Evolutionary conservation across 768 basidiomycete genomes (phyloP).

Genomic region (Lactarius vividus): DNA sequence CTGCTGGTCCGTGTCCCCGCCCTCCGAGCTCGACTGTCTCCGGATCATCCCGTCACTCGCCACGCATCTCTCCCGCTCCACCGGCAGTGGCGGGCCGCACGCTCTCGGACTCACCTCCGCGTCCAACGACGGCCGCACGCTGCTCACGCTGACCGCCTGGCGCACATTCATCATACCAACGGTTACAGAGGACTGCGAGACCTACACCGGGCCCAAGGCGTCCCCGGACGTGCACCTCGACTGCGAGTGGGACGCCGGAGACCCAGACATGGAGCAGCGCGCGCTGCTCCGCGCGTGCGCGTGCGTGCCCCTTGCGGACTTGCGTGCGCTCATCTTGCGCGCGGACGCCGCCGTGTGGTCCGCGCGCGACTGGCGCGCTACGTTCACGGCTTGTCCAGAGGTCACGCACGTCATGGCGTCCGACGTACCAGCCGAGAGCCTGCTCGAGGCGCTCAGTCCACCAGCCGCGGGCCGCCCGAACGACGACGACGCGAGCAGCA

Average conservation of each 20-base stretch:
- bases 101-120: conserved; percentile 15
- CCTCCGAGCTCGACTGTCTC: conserved; percentile 21
- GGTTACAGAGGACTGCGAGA: conserved; percentile 13
- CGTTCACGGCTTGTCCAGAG: conserved; percentile 9
- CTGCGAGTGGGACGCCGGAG: conserved; percentile 22
- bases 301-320: conserved; percentile 9
- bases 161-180: conserved; percentile 11
- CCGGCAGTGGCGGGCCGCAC: background rate
- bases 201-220: conserved; percentile 7
- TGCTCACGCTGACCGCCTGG: conserved; percentile 14
- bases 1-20: conserved; percentile 18
- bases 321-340: conserved; percentile 9
- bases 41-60: conserved; percentile 19
- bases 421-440: conserved; percentile 13
- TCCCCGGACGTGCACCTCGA: conserved; percentile 9
- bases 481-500: no score
- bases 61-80: conserved; percentile 9
- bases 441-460: conserved; percentile 13
- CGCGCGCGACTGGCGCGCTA: conserved; percentile 14
- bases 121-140: conserved; percentile 5
- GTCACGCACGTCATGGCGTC: conserved; percentile 16
- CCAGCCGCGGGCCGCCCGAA: background rate
- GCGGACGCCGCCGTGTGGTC: conserved; percentile 15
- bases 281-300: conserved; percentile 12
- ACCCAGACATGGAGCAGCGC: conserved; percentile 14